phyloP scores from a whole-genome alignment of 108 stramenopile species.

The Pseudonitzschia delicatissima region DNA sequence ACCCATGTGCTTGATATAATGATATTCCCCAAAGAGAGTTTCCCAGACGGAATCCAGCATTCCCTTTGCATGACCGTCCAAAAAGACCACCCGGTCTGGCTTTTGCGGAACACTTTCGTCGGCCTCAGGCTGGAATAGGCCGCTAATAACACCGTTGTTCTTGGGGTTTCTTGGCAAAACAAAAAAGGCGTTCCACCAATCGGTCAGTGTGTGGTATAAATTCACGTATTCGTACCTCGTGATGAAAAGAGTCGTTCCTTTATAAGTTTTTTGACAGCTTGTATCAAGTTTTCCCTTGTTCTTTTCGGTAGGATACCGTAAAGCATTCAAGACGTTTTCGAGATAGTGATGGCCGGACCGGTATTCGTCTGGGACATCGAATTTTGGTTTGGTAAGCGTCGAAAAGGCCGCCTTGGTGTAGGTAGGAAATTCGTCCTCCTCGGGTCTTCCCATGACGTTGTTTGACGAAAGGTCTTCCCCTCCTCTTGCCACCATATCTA shows the following conservation, averaged over 20 bases:
- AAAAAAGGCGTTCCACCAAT: constrained; percentile 47
- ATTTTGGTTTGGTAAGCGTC: constrained; percentile 9
- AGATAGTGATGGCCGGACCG: constrained; percentile 20
- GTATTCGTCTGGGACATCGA: constrained; percentile 9
- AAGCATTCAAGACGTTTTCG: constrained; percentile 22
- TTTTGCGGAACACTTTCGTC: no score
- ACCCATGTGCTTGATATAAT: constrained; percentile 23
- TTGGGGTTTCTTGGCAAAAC: constrained; percentile 1
- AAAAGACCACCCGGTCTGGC: constrained; percentile 35
- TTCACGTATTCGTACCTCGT: constrained; percentile 51
- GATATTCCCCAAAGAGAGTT: constrained; percentile 27
- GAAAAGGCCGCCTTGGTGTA: constrained; percentile 34
- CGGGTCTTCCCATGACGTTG: constrained; percentile 33
- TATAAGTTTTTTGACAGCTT: constrained; percentile 14
- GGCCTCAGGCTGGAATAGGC: neutral
- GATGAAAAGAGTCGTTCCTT: constrained; percentile 36
- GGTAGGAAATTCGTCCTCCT: constrained; percentile 23
- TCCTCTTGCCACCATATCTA: constrained; percentile 10
- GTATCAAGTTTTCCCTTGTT: constrained; percentile 13
- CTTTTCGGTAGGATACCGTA: constrained; percentile 17
- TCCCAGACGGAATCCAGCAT: constrained; percentile 36
- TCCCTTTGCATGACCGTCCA: constrained; percentile 46
- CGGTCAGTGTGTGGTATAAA: constrained; percentile 40
- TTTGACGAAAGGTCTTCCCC: constrained; percentile 25
- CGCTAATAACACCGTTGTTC: neutral